Base-by-base conservation (phyloP, 2,329 filamentous ascomycete genomes). In the Penicillium polonicum region DNA sequence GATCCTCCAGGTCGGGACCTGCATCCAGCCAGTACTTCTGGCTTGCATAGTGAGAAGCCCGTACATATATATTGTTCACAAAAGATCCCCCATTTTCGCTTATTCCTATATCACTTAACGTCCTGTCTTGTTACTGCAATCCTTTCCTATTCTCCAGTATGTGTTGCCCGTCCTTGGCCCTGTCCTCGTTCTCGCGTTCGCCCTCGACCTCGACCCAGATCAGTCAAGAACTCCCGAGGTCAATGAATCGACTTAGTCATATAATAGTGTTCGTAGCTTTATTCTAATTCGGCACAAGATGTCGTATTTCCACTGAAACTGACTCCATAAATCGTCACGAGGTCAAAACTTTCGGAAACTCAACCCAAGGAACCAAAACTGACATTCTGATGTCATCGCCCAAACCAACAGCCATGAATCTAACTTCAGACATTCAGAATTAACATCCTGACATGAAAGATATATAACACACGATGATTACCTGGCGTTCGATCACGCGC, bases 321-420 rank as follows among this genome's bases (percentile, higher is more conserved):
- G 4, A 38, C 8, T 17, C 7, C 7, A 21, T 35, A 33, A 5
- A 17, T 17, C 17, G 15, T 29, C 13, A 51, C 25, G 17, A 25
- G 17, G 25, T 17, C 15, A 13, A 57, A 35, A 29, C 49, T 48
- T 57, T 19, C 53, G 46, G 53, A 55, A 42, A 21, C 17, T 36
- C 13, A 48, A 52, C 48, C 35, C 48, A 49, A 52, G 45, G 36
- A 48, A 31, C n/a, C 9, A 13, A 23, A 27, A 33, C 12, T 10
- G 51, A 31, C 15, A 38, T 53, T 12, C 25, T 57, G 55, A 57
- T 57, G 55, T 57, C 55, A 57, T 57, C 35, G 31, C 27, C 48
- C 42, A 41, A 27, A 38, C 21, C 10, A 36, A 31, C 5, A 31
- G 15, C 13, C 33, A 48, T 43, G 19, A 48, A 48, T 38, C 7